Evolutionary conservation across 257 asterid species (phyloP).

Genomic region (Linderniella brevidens): DNA sequence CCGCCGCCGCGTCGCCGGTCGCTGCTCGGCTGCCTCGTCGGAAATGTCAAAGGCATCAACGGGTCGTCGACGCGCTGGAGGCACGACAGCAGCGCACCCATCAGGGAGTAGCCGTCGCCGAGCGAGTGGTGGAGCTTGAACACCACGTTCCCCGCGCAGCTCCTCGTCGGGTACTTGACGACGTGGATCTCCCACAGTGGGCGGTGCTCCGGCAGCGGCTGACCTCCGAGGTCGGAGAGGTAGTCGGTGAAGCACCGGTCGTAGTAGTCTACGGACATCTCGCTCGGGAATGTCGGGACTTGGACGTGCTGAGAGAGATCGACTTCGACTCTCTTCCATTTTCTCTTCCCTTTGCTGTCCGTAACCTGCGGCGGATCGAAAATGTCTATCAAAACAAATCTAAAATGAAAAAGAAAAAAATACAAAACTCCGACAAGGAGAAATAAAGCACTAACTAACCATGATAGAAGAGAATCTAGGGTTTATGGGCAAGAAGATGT

Average conservation of each 20-base stretch:
- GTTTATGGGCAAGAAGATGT: too few relatives aligned
- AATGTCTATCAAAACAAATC: too few relatives aligned
- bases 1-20: too few relatives aligned
- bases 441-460: too few relatives aligned
- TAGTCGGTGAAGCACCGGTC: constrained; percentile 27
- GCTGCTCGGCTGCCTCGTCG: constrained; percentile 11
- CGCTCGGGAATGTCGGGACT: constrained; percentile 20
- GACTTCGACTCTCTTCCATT: constrained; percentile 51
- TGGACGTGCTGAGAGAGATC: constrained; percentile 26
- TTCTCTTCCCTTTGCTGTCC: constrained; percentile 28
- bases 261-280: constrained; percentile 22
- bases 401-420: too few relatives aligned
- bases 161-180: constrained; percentile 35
- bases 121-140: constrained; percentile 64
- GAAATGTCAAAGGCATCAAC: constrained; percentile 31
- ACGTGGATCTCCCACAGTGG: constrained; percentile 76
- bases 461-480: too few relatives aligned
- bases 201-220: constrained; percentile 16
- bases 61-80: constrained; percentile 46
- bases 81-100: constrained; percentile 78
- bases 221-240: constrained; percentile 29
- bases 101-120: constrained; percentile 61
- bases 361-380: constrained; percentile 18
- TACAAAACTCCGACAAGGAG: too few relatives aligned
- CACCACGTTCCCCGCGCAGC: constrained; percentile 23